Evolutionary conservation across 2,329 filamentous ascomycete species (phyloP).

Genomic region (Fusarium sp.): DNA sequence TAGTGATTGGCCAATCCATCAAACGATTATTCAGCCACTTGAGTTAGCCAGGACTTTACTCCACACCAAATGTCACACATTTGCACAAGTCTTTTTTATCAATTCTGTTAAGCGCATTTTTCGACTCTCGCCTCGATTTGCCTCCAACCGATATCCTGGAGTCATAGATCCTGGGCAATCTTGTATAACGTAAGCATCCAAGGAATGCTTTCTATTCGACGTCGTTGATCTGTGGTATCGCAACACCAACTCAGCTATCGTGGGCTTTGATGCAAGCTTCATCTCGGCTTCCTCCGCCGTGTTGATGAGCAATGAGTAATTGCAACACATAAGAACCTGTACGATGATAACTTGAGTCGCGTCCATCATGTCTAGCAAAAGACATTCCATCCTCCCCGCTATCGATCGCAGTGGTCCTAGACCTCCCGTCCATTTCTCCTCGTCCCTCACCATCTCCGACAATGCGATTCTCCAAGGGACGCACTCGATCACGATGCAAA

Average conservation of each 20-base stretch:
- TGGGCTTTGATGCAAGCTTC: slow-evolving; percentile 9
- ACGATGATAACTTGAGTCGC: slow-evolving; percentile 13
- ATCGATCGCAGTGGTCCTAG: slow-evolving; percentile 65
- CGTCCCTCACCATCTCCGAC: slow-evolving; percentile 70
- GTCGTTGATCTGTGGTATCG: slow-evolving; percentile 13
- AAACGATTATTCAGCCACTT: slow-evolving; percentile 43
- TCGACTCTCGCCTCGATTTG: slow-evolving; percentile 15
- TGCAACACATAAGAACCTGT: background rate
- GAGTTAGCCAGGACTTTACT: slow-evolving; percentile 47
- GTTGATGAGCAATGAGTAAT: slow-evolving; percentile 22
- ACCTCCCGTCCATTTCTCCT: slow-evolving; percentile 71
- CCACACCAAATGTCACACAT: background rate
- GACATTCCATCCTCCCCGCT: slow-evolving; percentile 67
- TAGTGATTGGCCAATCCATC: slow-evolving; percentile 57
- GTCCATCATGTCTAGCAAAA: slow-evolving; percentile 58
- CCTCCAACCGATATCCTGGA: slow-evolving; percentile 29
- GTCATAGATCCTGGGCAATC: slow-evolving; percentile 41
- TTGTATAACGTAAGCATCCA: slow-evolving; percentile 30
- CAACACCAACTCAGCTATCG: slow-evolving; percentile 25
- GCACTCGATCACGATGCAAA: slow-evolving; percentile 81
- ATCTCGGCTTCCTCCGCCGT: slow-evolving; percentile 1
- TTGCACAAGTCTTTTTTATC: slow-evolving; percentile 31
- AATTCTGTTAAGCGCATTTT: slow-evolving; percentile 26
- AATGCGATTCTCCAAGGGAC: slow-evolving; percentile 74
- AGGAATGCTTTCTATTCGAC: slow-evolving; percentile 27